Conservation (phyloP, 2,329 filamentous ascomycete species). For the Apiospora sp. region DNA sequence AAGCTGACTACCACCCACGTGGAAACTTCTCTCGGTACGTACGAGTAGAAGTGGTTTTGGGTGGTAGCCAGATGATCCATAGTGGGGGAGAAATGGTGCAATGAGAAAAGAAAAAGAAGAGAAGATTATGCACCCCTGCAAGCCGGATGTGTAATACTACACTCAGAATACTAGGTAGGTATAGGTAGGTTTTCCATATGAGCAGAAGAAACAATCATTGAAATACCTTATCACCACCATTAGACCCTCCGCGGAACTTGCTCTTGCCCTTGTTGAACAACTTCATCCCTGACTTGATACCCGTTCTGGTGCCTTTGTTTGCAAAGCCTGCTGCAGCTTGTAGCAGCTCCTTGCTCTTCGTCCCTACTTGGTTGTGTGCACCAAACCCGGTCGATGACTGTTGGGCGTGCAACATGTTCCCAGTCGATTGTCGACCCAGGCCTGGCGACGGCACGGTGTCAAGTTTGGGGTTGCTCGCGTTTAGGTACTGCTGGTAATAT, state of each 20-base stretch:
- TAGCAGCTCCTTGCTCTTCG: slow-evolving; percentile 88
- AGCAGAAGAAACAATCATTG: slow-evolving; percentile 59
- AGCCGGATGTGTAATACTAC: slow-evolving; percentile 23
- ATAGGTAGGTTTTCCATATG: slow-evolving; percentile 18
- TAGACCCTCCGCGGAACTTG: slow-evolving; percentile 73
- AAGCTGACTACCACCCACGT: neutral
- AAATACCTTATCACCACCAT: slow-evolving; percentile 91
- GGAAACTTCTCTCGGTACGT: neutral
- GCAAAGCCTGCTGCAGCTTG: slow-evolving; percentile 87
- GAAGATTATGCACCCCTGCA: slow-evolving; percentile 23
- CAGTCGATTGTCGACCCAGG: slow-evolving; percentile 37
- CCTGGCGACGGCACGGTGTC: slow-evolving; percentile 40
- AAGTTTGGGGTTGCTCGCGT: slow-evolving; percentile 51
- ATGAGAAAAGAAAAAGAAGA: neutral
- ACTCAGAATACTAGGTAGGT: slow-evolving; percentile 6
- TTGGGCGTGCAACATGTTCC: slow-evolving; percentile 45
- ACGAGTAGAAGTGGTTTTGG: neutral
- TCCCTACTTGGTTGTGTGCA: slow-evolving; percentile 71
- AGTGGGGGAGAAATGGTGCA: neutral
- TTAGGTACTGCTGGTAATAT: slow-evolving; percentile 65
- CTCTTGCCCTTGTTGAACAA: slow-evolving; percentile 90
- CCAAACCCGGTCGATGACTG: slow-evolving; percentile 56
- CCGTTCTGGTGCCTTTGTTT: slow-evolving; percentile 89
- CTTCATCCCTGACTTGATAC: slow-evolving; percentile 92
- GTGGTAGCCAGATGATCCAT: neutral